Percentiles rank a stretch among this genome's conserved stretches.
These are phyloP conservation scores for Sisymbrium irio DNA, from an alignment of 345 rosid genomes.

Conservation along the genomic window DNA sequence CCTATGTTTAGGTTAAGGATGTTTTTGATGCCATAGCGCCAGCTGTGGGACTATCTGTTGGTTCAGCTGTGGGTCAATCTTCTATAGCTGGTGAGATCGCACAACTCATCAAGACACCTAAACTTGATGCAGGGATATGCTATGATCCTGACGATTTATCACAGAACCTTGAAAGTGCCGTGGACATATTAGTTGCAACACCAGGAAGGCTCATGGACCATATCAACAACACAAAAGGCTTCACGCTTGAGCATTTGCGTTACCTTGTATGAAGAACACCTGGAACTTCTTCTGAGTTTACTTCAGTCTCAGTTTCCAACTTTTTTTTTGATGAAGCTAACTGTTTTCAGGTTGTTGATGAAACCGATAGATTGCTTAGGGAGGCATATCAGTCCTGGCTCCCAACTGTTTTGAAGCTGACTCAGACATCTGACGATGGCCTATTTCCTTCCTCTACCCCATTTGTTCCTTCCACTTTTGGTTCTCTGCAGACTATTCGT, in stretches of 20 bases:
- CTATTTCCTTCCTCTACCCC: constrained; percentile 33
- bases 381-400: constrained; percentile 98
- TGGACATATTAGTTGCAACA: constrained; percentile 92
- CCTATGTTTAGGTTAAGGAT: constrained; percentile 64
- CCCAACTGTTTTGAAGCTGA: constrained; percentile 74
- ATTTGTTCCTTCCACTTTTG: constrained; percentile 45
- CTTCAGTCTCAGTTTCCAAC: background rate
- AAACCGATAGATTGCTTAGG: constrained; percentile 89
- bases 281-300: background rate
- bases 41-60: constrained; percentile 88
- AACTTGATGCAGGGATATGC: constrained; percentile 82
- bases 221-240: constrained; percentile 78
- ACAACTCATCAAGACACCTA: constrained; percentile 66
- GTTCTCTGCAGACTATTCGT: constrained; percentile 66
- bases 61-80: constrained; percentile 93
- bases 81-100: constrained; percentile 85
- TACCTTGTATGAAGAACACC: constrained; percentile 64
- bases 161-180: constrained; percentile 58
- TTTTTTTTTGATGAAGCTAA: background rate
- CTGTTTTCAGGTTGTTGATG: constrained; percentile 83
- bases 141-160: constrained; percentile 66
- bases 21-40: constrained; percentile 93
- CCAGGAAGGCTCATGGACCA: constrained; percentile 99
- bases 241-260: constrained; percentile 89
- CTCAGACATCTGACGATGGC: constrained; percentile 41